Percentiles rank a stretch among this genome's conserved stretches.
Evolutionary conservation across 805 yeast genomes (phyloP).

Genomic region (Sugiyamaella americana): DNA sequence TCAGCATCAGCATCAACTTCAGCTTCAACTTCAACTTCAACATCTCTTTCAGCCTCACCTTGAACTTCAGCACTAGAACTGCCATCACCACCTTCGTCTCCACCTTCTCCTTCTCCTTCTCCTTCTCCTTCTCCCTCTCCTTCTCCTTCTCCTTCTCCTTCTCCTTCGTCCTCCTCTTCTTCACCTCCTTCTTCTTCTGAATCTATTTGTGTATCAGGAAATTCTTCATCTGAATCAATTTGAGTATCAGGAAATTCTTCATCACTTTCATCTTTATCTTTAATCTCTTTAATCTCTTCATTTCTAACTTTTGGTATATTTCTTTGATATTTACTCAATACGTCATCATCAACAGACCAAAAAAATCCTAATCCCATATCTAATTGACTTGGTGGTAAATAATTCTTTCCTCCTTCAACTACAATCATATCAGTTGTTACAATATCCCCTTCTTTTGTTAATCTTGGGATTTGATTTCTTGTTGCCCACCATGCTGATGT

Average conservation of each 20-base stretch:
- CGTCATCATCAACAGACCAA: slow-evolving; percentile 60
- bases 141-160: slow-evolving; percentile 2
- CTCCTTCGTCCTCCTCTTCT: neutral
- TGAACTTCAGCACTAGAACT: slow-evolving; percentile 13
- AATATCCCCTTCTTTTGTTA: slow-evolving; percentile 41
- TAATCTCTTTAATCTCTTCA: slow-evolving; percentile 19
- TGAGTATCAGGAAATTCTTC: slow-evolving; percentile 27
- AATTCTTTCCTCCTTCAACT: slow-evolving; percentile 46
- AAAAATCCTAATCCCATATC: slow-evolving; percentile 86
- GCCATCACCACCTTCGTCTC: slow-evolving; percentile 8
- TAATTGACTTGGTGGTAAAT: slow-evolving; percentile 66
- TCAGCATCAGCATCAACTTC: slow-evolving; percentile 3
- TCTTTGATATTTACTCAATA: slow-evolving; percentile 33
- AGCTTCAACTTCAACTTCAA: slow-evolving; percentile 1
- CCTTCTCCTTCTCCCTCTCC: neutral
- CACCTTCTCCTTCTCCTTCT: neutral
- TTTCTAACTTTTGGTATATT: slow-evolving; percentile 11
- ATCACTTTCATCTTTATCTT: slow-evolving; percentile 23
- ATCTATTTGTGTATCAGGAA: slow-evolving; percentile 26
- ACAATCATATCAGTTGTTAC: slow-evolving; percentile 59
- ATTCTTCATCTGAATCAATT: slow-evolving; percentile 25
- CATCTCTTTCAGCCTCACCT: slow-evolving; percentile 1
- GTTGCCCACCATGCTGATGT: slow-evolving; percentile 83
- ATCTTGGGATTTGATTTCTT: slow-evolving; percentile 62
- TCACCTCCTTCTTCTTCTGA: slow-evolving; percentile 13